Evolutionary conservation across 805 yeast species (phyloP).

Genomic region (Candida wancherniae): DNA sequence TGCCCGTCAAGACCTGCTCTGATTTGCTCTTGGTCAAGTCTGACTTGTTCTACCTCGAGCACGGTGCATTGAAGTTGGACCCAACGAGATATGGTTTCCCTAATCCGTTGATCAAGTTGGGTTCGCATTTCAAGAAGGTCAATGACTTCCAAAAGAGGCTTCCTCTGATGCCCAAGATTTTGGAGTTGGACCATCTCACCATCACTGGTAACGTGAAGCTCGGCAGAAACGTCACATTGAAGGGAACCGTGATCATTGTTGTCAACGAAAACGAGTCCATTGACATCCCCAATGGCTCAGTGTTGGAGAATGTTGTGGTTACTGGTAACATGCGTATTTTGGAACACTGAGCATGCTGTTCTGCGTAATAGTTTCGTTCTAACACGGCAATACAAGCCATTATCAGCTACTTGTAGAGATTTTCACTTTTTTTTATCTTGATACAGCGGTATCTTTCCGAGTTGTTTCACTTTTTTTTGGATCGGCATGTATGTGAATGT

Average conservation of each 20-base stretch:
- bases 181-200: slow-evolving; percentile 95
- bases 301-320: slow-evolving; percentile 92
- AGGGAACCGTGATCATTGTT: slow-evolving; percentile 96
- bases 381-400: too few relatives aligned
- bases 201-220: slow-evolving; percentile 93
- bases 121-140: slow-evolving; percentile 95
- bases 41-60: slow-evolving; percentile 84
- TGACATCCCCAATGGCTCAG: slow-evolving; percentile 94
- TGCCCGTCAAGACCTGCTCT: slow-evolving; percentile 97
- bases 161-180: slow-evolving; percentile 91
- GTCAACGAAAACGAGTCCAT: slow-evolving; percentile 96
- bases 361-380: too few relatives aligned
- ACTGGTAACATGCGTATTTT: slow-evolving; percentile 94
- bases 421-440: too few relatives aligned
- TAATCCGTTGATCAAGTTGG: slow-evolving; percentile 91
- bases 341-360: too few relatives aligned
- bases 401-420: too few relatives aligned
- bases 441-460: too few relatives aligned
- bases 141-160: slow-evolving; percentile 84
- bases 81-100: slow-evolving; percentile 85
- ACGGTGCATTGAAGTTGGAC: slow-evolving; percentile 83
- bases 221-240: slow-evolving; percentile 85
- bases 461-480: too few relatives aligned
- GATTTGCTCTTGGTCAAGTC: slow-evolving; percentile 93
- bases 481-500: too few relatives aligned